A percentile compares a stretch with the other conserved stretches of the same genome.
These are phyloP conservation scores for Phylloporus rhodoxanthus DNA, from an alignment of 768 basidiomycete genomes.

Conservation along the genomic window DNA sequence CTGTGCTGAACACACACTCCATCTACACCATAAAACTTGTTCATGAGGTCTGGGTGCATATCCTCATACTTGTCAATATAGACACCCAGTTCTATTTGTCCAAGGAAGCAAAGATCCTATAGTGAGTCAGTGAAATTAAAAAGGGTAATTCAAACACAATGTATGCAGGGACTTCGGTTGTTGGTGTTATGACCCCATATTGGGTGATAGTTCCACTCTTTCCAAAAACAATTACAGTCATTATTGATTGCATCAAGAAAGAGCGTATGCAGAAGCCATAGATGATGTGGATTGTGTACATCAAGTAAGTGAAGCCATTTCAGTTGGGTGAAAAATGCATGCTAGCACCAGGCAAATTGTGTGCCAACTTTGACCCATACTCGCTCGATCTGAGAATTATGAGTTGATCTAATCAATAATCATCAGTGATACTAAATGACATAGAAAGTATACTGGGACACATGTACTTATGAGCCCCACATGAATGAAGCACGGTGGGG, in stretches of 20 bases:
- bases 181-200: background rate
- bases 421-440: too few species aligned
- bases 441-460: too few species aligned
- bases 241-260: background rate
- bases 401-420: conserved; percentile 29
- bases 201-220: background rate
- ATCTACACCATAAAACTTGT: too few species aligned
- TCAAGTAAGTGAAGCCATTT: background rate
- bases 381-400: conserved; percentile 40
- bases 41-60: too few species aligned
- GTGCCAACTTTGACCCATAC: conserved; percentile 41
- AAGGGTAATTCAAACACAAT: too few species aligned
- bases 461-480: conserved; percentile 17
- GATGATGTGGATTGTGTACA: background rate
- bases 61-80: too few species aligned
- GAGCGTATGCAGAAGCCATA: background rate
- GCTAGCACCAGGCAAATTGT: conserved; percentile 38
- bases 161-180: background rate
- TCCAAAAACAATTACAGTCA: background rate
- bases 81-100: too few species aligned
- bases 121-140: too few species aligned
- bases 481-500: conserved; percentile 24
- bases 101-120: too few species aligned
- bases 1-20: too few species aligned
- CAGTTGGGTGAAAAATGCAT: conserved; percentile 34